Evolutionary conservation across 768 basidiomycete species (phyloP).

Genomic region (Kwoniella mangroviensis): DNA sequence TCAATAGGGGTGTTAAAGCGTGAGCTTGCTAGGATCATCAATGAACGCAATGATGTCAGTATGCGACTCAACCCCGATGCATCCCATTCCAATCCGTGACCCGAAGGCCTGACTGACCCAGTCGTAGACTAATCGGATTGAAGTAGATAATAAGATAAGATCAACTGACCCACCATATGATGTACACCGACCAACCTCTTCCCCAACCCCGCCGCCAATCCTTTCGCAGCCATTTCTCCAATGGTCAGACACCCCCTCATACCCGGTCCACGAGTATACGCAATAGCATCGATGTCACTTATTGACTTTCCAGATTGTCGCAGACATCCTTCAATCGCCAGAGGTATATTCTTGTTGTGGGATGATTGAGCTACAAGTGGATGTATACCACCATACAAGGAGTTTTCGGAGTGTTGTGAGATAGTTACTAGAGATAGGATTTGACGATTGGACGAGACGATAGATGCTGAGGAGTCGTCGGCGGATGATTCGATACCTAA

Average conservation of each 20-base stretch:
- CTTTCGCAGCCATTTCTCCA: constrained; percentile 80
- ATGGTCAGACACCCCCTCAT: constrained; percentile 81
- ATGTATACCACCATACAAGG: constrained; percentile 58
- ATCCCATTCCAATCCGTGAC: no score
- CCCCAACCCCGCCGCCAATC: constrained; percentile 73
- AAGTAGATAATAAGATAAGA: background rate
- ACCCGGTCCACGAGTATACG: constrained; percentile 76
- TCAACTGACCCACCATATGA: constrained; percentile 74
- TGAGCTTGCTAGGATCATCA: constrained; percentile 76
- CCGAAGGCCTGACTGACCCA: no score
- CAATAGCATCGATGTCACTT: constrained; percentile 78
- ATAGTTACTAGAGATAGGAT: constrained; percentile 84
- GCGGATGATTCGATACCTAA: constrained; percentile 77
- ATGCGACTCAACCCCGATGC: no score
- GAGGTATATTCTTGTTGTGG: constrained; percentile 81
- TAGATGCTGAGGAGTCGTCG: constrained; percentile 90
- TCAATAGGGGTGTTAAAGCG: constrained; percentile 78
- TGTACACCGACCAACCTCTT: constrained; percentile 89
- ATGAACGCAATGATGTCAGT: no score
- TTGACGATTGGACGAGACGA: constrained; percentile 70
- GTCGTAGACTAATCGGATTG: no score
- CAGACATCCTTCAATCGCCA: constrained; percentile 72
- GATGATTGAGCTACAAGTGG: constrained; percentile 70
- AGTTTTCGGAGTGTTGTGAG: constrained; percentile 69
- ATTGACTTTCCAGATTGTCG: constrained; percentile 67